Percentiles rank a stretch among this genome's conserved stretches.
Evolutionary conservation across 257 asterid genomes (phyloP).

Genomic region (Ballota nigra): DNA sequence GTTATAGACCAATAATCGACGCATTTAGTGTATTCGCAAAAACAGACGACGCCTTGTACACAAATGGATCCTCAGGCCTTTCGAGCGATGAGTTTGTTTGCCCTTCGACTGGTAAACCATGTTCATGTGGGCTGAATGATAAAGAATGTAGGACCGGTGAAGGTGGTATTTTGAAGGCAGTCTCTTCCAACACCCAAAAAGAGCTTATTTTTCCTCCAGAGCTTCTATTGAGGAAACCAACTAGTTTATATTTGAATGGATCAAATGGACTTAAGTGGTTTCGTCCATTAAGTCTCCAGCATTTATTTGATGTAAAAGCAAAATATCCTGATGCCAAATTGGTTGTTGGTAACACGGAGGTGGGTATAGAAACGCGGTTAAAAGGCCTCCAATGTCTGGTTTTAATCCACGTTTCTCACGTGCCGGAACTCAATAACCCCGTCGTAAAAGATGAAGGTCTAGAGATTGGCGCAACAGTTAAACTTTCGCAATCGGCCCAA

Average conservation of each 20-base stretch:
- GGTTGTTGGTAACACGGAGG: slow-evolving; percentile 89
- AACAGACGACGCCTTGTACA: slow-evolving; percentile 69
- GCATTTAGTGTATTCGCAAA: slow-evolving; percentile 85
- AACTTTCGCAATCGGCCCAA: slow-evolving; percentile 65
- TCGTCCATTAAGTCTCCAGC: slow-evolving; percentile 74
- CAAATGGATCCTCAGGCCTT: slow-evolving; percentile 42
- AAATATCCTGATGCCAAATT: slow-evolving; percentile 66
- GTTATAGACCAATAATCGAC: slow-evolving; percentile 91
- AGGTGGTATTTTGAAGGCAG: slow-evolving; percentile 38
- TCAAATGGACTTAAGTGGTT: slow-evolving; percentile 73
- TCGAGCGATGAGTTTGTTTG: slow-evolving; percentile 56
- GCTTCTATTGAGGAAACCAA: slow-evolving; percentile 58
- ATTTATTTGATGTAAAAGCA: slow-evolving; percentile 59
- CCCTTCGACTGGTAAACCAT: slow-evolving; percentile 95
- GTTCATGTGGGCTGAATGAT: slow-evolving; percentile 65
- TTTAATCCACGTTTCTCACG: slow-evolving; percentile 59
- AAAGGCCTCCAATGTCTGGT: slow-evolving; percentile 70
- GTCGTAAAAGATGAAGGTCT: slow-evolving; percentile 63
- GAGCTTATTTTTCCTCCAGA: slow-evolving; percentile 96
- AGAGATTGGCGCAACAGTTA: slow-evolving; percentile 88
- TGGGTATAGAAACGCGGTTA: slow-evolving; percentile 85
- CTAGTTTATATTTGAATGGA: slow-evolving; percentile 57
- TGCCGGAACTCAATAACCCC: slow-evolving; percentile 76
- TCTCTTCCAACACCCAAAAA: slow-evolving; percentile 65
- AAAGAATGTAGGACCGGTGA: slow-evolving; percentile 25